These are phyloP conservation scores for Plasmodium gaboni DNA, from an alignment of 169 alveolate genomes.

Conservation along the genomic window DNA sequence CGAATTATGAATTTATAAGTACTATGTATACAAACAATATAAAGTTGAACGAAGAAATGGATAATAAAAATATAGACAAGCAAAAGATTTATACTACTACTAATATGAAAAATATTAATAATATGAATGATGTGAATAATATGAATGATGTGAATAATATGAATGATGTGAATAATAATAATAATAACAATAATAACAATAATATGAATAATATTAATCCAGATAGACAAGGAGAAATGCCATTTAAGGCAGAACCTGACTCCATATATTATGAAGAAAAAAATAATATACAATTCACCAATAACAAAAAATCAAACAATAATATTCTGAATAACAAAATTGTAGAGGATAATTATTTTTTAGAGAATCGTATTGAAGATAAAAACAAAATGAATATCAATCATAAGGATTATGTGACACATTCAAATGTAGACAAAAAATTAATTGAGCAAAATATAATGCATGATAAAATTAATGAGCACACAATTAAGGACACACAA, in stretches of 20 bases:
- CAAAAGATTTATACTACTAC: background rate
- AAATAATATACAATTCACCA: background rate
- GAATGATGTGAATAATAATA: background rate
- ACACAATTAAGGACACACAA: no score
- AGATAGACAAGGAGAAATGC: background rate
- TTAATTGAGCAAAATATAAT: no score
- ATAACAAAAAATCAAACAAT: background rate
- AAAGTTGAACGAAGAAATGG: background rate
- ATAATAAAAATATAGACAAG: background rate
- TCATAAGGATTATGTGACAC: no score
- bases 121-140: background rate
- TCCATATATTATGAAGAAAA: background rate
- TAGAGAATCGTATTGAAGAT: no score
- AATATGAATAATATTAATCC: background rate
- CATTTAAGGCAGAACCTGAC: no score
- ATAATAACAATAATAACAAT: background rate
- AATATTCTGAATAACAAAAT: no score
- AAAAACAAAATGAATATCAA: no score
- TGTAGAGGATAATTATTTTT: no score
- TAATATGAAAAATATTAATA: background rate
- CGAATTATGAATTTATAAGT: slow-evolving; percentile 39
- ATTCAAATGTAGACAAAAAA: no score
- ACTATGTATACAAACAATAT: slow-evolving; percentile 29
- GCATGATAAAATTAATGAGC: no score
- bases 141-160: background rate